phyloP scores from a whole-genome alignment of 108 stramenopile species.

The Cyclotella choctawhatcheeana region DNA sequence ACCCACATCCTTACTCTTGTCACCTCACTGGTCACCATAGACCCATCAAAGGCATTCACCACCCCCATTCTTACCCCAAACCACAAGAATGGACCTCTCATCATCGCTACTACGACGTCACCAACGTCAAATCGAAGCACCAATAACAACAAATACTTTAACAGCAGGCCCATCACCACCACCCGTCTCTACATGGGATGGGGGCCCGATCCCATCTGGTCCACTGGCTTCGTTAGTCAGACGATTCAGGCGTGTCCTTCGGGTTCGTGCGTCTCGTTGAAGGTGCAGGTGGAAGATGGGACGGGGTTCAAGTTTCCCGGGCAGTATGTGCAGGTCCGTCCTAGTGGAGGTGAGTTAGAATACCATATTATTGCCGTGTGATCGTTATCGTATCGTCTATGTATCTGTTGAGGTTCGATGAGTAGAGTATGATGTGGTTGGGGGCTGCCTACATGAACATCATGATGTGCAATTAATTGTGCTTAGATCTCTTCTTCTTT shows the following conservation, averaged over 20 bases:
- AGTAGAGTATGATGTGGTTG: too few relatives aligned
- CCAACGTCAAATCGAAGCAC: too few relatives aligned
- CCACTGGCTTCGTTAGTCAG: slow-evolving; percentile 44
- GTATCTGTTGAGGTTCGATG: too few relatives aligned
- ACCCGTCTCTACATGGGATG: slow-evolving; percentile 79
- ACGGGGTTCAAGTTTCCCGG: slow-evolving; percentile 75
- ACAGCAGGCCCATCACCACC: background rate
- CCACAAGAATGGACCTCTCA: slow-evolving; percentile 6
- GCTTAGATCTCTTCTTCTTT: background rate
- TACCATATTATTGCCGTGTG: background rate
- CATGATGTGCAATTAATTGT: background rate
- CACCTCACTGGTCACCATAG: background rate
- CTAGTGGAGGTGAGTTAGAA: slow-evolving; percentile 32
- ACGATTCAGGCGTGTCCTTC: slow-evolving; percentile 67
- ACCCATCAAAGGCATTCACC: background rate
- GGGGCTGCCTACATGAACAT: too few relatives aligned
- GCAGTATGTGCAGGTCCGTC: slow-evolving; percentile 78
- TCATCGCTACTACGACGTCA: too few relatives aligned
- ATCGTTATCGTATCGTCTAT: background rate
- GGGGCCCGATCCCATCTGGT: slow-evolving; percentile 90
- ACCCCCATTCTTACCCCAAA: background rate
- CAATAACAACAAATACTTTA: background rate
- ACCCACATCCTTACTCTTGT: background rate
- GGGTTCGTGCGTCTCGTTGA: slow-evolving; percentile 61
- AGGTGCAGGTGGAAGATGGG: slow-evolving; percentile 62